Base-by-base conservation (phyloP, 306 rosid genomes). In the Trifolium repens region DNA sequence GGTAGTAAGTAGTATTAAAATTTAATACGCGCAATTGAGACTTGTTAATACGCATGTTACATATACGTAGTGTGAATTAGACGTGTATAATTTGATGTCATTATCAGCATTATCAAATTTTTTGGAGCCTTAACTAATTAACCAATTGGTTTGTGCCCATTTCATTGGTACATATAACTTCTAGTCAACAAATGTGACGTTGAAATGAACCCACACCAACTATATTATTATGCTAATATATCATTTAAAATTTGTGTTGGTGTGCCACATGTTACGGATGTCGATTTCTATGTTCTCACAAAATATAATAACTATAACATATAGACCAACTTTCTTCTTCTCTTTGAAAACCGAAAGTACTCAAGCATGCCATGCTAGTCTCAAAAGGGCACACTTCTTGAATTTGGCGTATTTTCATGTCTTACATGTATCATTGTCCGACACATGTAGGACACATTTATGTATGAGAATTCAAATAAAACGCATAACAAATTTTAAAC, bases 131-230 rank as follows among this genome's bases (percentile, higher is more conserved):
- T 34, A 15, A 66, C 70, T 27, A 27, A 32, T 1, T 27, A 57
- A 77, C 63, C 78, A 12, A 39, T 71, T 65, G 4, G 14, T 72
- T 72, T 35, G 30, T 16, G 9, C 47, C 59, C 65, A 66, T 63
- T 59, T 43, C 42, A 53, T 34, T 60, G 53, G 13, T 9, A n/a
- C 47, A 57, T 54, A 67, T 55, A 54, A 34, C 14, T 34, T 54
- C 50, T 16, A 40, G 66, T 40, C 74, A 57, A 74, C 75, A 54
- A 47, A 46, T 54, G 66, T 62, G 72, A 68, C 65, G 27, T 49
- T 63, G 64, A 52, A 47, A 62, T 63, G 50, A 34, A 55, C 30
- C 9, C 27, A 35, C 73, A 4, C 65, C 70, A 42, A 68, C 73
- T 39, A 49, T n/a, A 16, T 7, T 37, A 37, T 37, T 37, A 39